Evolutionary conservation across 441 rosid species (phyloP).

Genomic region (Populus tomentosa): DNA sequence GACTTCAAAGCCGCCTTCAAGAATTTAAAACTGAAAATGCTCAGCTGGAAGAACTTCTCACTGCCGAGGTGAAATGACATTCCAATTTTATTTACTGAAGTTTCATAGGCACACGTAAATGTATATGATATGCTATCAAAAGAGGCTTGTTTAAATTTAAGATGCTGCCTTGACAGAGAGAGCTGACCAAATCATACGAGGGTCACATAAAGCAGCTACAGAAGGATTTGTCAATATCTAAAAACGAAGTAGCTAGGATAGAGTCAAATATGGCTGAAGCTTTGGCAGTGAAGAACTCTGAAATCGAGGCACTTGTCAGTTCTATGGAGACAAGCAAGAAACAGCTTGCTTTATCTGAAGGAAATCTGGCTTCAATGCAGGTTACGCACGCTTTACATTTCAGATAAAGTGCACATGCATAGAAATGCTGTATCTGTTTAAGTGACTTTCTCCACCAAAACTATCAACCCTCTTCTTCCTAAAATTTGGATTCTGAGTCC

Average conservation of each 20-base stretch:
- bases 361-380: conserved; percentile 89
- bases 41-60: conserved; percentile 97
- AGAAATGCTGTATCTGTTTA: background rate
- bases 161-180: conserved; percentile 61
- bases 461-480: background rate
- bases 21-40: conserved; percentile 96
- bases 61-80: conserved; percentile 66
- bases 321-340: conserved; percentile 79
- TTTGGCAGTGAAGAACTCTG: conserved; percentile 86
- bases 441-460: background rate
- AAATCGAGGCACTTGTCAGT: conserved; percentile 76
- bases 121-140: conserved; percentile 12
- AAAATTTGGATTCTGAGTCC: background rate
- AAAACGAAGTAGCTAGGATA: conserved; percentile 69
- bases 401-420: background rate
- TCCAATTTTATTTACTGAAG: conserved; percentile 13
- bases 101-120: conserved; percentile 11
- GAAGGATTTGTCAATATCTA: conserved; percentile 69
- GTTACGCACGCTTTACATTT: conserved; percentile 32
- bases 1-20: conserved; percentile 95
- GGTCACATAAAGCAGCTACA: conserved; percentile 80
- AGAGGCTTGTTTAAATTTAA: conserved; percentile 23
- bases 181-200: conserved; percentile 87
- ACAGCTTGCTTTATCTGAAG: conserved; percentile 82
- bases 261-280: conserved; percentile 88